phyloP scores from a whole-genome alignment of 2,329 filamentous ascomycete species.

The Monilinia fructicola region DNA sequence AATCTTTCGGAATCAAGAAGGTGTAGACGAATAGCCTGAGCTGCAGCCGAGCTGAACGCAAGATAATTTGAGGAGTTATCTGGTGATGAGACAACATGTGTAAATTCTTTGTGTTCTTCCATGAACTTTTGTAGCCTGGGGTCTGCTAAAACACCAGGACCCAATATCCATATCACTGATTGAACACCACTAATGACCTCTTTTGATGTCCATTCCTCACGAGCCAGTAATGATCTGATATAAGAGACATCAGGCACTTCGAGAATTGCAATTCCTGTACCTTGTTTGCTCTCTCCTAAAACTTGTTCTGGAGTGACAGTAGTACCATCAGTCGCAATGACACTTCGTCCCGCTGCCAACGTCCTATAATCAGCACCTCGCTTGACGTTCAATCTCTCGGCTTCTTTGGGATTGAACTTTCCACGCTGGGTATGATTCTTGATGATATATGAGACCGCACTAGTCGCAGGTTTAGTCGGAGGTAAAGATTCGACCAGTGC shows the following conservation, averaged over 20 bases:
- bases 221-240: conserved; percentile 64
- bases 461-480: conserved; percentile 60
- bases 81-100: conserved; percentile 75
- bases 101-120: conserved; percentile 54
- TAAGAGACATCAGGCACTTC: conserved; percentile 74
- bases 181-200: conserved; percentile 66
- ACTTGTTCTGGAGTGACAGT: conserved; percentile 86
- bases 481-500: conserved; percentile 66
- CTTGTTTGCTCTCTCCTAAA: conserved; percentile 63
- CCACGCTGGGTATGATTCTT: conserved; percentile 74
- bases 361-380: conserved; percentile 57
- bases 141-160: conserved; percentile 63
- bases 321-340: conserved; percentile 62
- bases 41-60: conserved; percentile 64
- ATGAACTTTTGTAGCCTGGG: conserved; percentile 69
- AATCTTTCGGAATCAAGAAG: conserved; percentile 74
- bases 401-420: conserved; percentile 70
- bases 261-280: conserved; percentile 74
- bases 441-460: conserved; percentile 83
- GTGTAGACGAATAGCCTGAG: conserved; percentile 66
- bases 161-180: conserved; percentile 79
- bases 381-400: conserved; percentile 62
- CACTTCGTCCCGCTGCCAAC: conserved; percentile 63
- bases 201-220: conserved; percentile 68
- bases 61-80: conserved; percentile 77